Evolutionary conservation across 2,329 filamentous ascomycete genomes (phyloP), one percentile per base, ranked within the genome.

Genomic region (Pseudocercospora macadamiae): DNA sequence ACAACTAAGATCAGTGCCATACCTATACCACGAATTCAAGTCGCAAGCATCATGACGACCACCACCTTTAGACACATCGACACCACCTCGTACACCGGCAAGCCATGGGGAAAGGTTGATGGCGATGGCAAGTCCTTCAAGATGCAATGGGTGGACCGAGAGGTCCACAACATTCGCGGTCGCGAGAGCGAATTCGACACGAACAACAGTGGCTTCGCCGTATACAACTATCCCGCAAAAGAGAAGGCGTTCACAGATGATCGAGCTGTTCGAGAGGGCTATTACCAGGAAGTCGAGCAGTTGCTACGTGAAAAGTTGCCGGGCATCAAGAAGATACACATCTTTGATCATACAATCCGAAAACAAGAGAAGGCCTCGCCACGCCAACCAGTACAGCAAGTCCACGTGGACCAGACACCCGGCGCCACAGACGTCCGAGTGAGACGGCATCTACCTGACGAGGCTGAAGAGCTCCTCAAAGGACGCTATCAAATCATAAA

Each of bases 311-410:
- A 78, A 25, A 82, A 82, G 44, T 76, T 89, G 0, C 77, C 80
- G 0, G 82, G 79, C 0, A 76, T 87, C 53, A 83, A 82, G 54
- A 85, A 85, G 60, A 80, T 90, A 9, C 80, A 86, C 59, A 87
- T 90, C 59, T 90, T 90, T 70, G 88, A 90, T 72, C 88, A 90
- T 71, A 90, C 88, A 0, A 87, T 90, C 64, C 82, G 88, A 1
- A 76, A 82, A 5, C 76, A 82, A 18, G 73, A 77, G 1, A 81
- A 82, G n/a, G 71, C 76, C 1, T 77, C 85, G 0, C 79, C 85
- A 0, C 80, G 88, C 4, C 83, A 84, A 62, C 88, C 88, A 0
- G 87, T 90, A 0, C 84, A 88, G 70, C 83, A 85, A 64, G 86
- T 90, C 0, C 88, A 90, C 62, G 86, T 90, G 12, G 88, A 91